These are phyloP conservation scores for Syzygium malaccense DNA, from an alignment of 441 rosid genomes.

Conservation along the genomic window DNA sequence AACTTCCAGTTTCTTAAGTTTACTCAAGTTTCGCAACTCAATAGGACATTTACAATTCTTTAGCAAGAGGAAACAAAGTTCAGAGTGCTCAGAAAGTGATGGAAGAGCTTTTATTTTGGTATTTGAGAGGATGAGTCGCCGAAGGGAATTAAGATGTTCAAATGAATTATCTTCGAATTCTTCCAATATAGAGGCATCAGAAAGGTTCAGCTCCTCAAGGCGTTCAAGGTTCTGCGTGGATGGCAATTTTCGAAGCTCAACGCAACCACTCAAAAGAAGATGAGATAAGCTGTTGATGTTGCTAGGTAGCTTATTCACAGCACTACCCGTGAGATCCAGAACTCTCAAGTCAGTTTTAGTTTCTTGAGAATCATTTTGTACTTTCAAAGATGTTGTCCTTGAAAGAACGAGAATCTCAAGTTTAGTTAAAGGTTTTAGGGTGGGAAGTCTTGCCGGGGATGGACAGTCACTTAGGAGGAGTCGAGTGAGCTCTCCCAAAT, in stretches of 20 bases:
- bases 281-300: constrained; percentile 16
- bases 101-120: constrained; percentile 19
- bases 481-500: constrained; percentile 13
- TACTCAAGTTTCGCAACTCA: background rate
- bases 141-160: constrained; percentile 17
- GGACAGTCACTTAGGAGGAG: constrained; percentile 31
- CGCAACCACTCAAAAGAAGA: constrained; percentile 18
- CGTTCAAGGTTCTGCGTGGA: background rate
- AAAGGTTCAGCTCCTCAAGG: constrained; percentile 23
- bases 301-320: background rate
- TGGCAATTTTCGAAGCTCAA: constrained; percentile 9
- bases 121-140: constrained; percentile 30
- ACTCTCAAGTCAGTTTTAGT: background rate
- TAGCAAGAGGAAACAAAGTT: constrained; percentile 27
- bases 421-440: constrained; percentile 5
- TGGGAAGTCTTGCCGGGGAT: constrained; percentile 21
- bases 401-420: constrained; percentile 52
- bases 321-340: background rate
- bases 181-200: constrained; percentile 6
- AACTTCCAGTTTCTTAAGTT: constrained; percentile 9
- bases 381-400: background rate
- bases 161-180: constrained; percentile 13
- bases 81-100: constrained; percentile 11
- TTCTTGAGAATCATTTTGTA: background rate
- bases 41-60: constrained; percentile 21